Evolutionary conservation across 176 grass and related monocot species (phyloP), one percentile per base, ranked within the genome.

Genomic region (Musa troglodytarum): DNA sequence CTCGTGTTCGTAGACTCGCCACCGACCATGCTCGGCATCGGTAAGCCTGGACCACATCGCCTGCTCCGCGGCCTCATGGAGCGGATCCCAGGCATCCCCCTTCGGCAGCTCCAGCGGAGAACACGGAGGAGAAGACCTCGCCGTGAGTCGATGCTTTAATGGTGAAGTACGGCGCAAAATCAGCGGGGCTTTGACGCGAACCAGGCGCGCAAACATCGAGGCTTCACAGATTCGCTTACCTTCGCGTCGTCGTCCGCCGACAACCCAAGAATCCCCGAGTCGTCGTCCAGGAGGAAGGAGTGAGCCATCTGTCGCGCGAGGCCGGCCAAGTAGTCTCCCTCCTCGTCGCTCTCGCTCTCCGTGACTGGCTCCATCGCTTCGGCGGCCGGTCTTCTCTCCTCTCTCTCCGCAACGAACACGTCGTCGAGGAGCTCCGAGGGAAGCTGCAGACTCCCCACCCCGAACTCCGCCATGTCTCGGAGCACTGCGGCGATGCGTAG

Each of bases 361-460:
- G 57, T 15, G 5, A 43, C 34, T 43, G 34, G 34, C 34, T 43
- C 4, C 57, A n/a, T 17, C 25, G 11, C 24, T 8, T 6, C 11
- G 12, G 10, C 25, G 10, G 16, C 17, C 6, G 8, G 15, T 34
- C 15, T 14, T 20, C 34, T 50, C 24, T 10, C 13, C 34, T 50
- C 68, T 15, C 16, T 15, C 1, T 19, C 72, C 14, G 8, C 2
- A 13, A 74, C 28, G 13, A 74, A 56, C 12, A n/a, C 20, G 21
- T 74, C 72, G 21, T 74, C 52, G 14, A 74, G 53, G 53, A 74
- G 53, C 3, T 74, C 72, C 13, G 72, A 14, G 10, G 72, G 72
- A 56, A 74, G 53, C 52, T 28, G 24, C 24, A 57, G 24, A 2
- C 57, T 53, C 53, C 26, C 72, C 24, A 20, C 23, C 53, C 23